A percentile compares a stretch with the other conserved stretches of the same genome.
Evolutionary conservation across 2,329 filamentous ascomycete species (phyloP).

Genomic region (Aureobasidium namibiae): DNA sequence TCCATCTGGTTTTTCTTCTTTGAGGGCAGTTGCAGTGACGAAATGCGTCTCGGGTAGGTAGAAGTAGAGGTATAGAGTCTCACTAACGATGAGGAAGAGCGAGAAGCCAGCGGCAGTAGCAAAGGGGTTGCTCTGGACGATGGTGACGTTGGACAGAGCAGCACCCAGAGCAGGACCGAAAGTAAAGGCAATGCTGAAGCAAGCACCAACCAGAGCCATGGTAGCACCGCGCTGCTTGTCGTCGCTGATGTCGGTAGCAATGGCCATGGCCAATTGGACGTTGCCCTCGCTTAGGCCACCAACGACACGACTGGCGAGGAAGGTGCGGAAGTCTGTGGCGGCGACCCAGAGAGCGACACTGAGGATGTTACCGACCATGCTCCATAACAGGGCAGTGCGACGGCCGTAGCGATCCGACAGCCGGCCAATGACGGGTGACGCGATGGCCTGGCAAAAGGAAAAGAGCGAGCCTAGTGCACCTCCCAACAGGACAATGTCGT

Average conservation of each 20-base stretch:
- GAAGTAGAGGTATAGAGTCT: conserved; percentile 81
- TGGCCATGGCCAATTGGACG: conserved; percentile 89
- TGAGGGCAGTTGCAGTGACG: conserved; percentile 13
- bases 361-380: conserved; percentile 87
- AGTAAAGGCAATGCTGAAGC: conserved; percentile 95
- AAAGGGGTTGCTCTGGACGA: conserved; percentile 83
- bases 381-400: conserved; percentile 75
- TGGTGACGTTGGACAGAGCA: conserved; percentile 67
- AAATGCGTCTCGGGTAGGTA: conserved; percentile 79
- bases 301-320: conserved; percentile 84
- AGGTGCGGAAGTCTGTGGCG: conserved; percentile 90
- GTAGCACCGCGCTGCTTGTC: conserved; percentile 76
- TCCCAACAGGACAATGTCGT: conserved; percentile 92
- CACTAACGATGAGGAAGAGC: conserved; percentile 71
- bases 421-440: conserved; percentile 81
- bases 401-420: conserved; percentile 86
- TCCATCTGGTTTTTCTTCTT: conserved; percentile 4
- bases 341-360: conserved; percentile 91
- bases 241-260: conserved; percentile 92
- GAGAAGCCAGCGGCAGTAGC: conserved; percentile 86
- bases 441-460: conserved; percentile 83
- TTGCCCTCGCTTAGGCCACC: conserved; percentile 95
- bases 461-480: conserved; percentile 92
- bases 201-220: conserved; percentile 92
- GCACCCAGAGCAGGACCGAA: conserved; percentile 91